phyloP scores from a whole-genome alignment of 345 rosid genomes.

The Trapa bicornis region DNA sequence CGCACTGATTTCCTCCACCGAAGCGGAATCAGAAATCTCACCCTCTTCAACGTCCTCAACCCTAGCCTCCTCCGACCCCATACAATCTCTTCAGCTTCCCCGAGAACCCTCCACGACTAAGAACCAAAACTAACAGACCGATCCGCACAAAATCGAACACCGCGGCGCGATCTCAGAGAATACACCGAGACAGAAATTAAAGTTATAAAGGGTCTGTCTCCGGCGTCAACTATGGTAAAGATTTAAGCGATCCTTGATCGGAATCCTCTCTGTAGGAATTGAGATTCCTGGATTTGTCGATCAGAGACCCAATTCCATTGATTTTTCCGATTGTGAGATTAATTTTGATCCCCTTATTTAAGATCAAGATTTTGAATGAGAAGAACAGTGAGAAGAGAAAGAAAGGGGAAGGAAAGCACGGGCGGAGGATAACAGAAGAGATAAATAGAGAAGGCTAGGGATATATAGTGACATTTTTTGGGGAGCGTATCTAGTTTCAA shows the following conservation, averaged over 20 bases:
- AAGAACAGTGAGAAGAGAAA: background rate
- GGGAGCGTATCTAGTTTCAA: conserved; percentile 24
- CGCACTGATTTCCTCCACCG: conserved; percentile 58
- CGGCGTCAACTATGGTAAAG: background rate
- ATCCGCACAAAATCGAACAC: background rate
- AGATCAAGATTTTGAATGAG: background rate
- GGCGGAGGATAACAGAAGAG: background rate
- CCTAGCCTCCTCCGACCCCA: conserved; percentile 30
- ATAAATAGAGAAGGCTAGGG: too few species aligned
- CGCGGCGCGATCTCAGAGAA: background rate
- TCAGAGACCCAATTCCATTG: conserved; percentile 3
- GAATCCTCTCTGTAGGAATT: background rate
- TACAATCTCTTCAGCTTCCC: conserved; percentile 1
- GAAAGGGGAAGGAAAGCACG: background rate
- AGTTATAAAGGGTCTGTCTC: background rate
- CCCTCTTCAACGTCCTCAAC: conserved; percentile 77
- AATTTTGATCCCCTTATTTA: background rate
- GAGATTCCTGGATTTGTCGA: background rate
- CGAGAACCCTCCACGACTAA: background rate
- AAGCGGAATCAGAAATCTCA: conserved; percentile 64
- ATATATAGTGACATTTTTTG: too few species aligned
- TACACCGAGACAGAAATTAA: background rate
- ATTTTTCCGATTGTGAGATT: background rate
- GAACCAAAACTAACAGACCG: background rate
- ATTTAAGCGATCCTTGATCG: background rate